Base-by-base conservation (phyloP, 805 yeast genomes). In the Candida morakotiae region DNA sequence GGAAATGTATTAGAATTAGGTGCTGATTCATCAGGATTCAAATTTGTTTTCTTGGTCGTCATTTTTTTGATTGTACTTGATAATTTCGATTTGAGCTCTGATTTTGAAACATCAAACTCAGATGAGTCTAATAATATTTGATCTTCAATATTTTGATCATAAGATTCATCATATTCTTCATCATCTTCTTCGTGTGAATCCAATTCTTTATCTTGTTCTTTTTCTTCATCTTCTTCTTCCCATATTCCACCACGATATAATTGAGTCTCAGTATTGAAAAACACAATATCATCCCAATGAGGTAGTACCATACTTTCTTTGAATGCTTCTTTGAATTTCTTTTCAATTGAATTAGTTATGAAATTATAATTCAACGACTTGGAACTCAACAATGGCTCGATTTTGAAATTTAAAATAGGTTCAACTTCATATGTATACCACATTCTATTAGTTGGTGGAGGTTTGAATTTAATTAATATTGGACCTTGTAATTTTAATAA, bases 221-320 rank as follows among this genome's bases (percentile, higher is more conserved):
- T 7, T 15, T 13, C 15, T 13, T 30, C 32, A 6, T 13, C 7
- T 29, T 20, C 10, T 16, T 26, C 24, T 26, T 83, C 88, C 98
- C 98, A 91, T 17, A 91, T 78, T 13, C 98, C 98, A 35, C 96
- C 98, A 45, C 96, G 74, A 56, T 79, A 93, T 10, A 87, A 59
- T 45, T 87, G 95, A 27, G 61, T 70, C 2, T 62, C 58, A 0
- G 96, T 79, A 38, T 76, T 67, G 51, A 70, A 83, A 52, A 86
- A 83, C 0, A 80, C 76, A 28, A 87, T 58, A 55, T 91, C 98
- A 57, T 91, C 98, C 88, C 87, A 83, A 50, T 71, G 79, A 2
- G 98, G 98, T 22, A 76, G 58, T 0, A 93, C 98, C 33, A 93
- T 60, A 6, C 93, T 75, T 23, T 86, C 93, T 43, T 72, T 77